phyloP scores from a whole-genome alignment of 108 stramenopile genomes.

The Nitzschia sp. region DNA sequence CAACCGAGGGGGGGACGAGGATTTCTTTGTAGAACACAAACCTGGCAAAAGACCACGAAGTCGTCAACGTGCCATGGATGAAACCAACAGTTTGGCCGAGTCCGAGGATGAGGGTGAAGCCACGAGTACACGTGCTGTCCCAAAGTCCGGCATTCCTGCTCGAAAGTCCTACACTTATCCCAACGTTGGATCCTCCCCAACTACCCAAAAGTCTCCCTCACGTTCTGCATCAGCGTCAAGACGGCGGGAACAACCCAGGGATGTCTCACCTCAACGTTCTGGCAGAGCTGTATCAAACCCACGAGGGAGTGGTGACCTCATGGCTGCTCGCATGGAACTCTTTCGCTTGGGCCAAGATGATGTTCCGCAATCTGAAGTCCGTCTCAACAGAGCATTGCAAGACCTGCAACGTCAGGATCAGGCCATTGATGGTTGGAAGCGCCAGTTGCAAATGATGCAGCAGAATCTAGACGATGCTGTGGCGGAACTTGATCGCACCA shows the following conservation, averaged over 20 bases:
- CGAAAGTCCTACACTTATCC: not conserved
- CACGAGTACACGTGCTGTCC: not conserved
- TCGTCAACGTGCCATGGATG: not conserved
- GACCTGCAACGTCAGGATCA: conserved; percentile 31
- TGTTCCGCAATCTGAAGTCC: conserved; percentile 6
- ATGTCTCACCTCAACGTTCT: conserved; percentile 3
- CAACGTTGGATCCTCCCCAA: not conserved
- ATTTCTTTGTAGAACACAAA: not conserved
- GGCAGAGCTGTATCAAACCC: conserved; percentile 1
- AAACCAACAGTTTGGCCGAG: not conserved
- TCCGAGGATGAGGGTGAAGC: not conserved
- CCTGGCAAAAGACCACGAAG: not conserved
- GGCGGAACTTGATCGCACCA: conserved; percentile 7
- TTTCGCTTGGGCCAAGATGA: conserved; percentile 16
- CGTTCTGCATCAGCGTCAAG: not conserved
- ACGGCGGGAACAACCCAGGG: not conserved
- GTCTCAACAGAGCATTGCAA: conserved; percentile 21
- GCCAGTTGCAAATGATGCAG: conserved; percentile 21
- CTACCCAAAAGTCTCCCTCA: not conserved
- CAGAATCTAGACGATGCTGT: conserved; percentile 18
- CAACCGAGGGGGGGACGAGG: conserved; percentile 15
- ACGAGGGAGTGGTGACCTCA: not conserved
- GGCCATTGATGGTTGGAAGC: conserved; percentile 21
- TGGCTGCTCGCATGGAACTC: conserved; percentile 22
- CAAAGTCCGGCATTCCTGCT: not conserved